phyloP scores from a whole-genome alignment of 805 yeast genomes.

The Candida maris region DNA sequence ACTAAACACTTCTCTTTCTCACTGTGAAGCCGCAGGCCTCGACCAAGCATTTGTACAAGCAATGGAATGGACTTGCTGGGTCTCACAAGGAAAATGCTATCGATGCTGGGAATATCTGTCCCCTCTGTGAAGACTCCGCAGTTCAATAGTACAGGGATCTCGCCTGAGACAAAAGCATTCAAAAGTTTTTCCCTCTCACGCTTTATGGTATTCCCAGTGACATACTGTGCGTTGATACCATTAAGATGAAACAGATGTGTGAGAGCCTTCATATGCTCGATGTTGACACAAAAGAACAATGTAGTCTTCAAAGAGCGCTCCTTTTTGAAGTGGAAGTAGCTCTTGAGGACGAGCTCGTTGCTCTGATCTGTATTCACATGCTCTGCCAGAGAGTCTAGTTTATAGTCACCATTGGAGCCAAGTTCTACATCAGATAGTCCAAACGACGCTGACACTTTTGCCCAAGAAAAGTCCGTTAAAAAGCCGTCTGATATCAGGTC shows the following conservation, averaged over 20 bases:
- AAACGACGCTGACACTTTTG: conserved; percentile 46
- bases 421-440: conserved; percentile 23
- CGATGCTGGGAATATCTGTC: conserved; percentile 88
- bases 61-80: conserved; percentile 76
- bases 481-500: conserved; percentile 68
- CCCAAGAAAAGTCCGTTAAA: conserved; percentile 65
- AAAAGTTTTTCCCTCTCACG: conserved; percentile 50
- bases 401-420: conserved; percentile 49
- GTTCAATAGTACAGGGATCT: conserved; percentile 71
- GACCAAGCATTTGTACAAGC: conserved; percentile 83
- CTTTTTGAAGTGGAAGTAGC: conserved; percentile 46
- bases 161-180: conserved; percentile 56
- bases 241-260: conserved; percentile 47
- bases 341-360: conserved; percentile 51
- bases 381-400: conserved; percentile 44
- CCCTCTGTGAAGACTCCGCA: conserved; percentile 94
- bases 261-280: conserved; percentile 58
- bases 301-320: conserved; percentile 52
- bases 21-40: conserved; percentile 69
- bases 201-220: conserved; percentile 61
- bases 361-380: conserved; percentile 52
- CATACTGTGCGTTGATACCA: conserved; percentile 68
- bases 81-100: conserved; percentile 70
- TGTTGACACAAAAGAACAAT: conserved; percentile 73
- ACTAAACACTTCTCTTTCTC: conserved; percentile 68